Percentiles rank a stretch among this genome's conserved stretches.
phyloP scores from a whole-genome alignment of 768 basidiomycete species.

The Russula griseocarnosa region DNA sequence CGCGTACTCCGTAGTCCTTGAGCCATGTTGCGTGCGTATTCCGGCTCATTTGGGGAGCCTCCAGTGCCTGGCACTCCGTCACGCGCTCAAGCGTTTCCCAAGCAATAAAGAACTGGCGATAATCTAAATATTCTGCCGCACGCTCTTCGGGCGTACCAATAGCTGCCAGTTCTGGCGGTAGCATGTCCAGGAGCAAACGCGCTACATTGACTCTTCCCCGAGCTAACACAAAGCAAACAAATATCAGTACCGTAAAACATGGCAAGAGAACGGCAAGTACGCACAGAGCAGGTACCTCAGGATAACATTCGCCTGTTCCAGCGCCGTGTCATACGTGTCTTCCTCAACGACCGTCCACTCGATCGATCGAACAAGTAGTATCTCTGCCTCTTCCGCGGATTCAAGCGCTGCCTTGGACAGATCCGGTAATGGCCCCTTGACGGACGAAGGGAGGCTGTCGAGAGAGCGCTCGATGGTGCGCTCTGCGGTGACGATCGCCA shows the following conservation, averaged over 20 bases:
- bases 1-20: slow-evolving; percentile 55
- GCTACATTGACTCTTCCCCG: slow-evolving; percentile 73
- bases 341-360: slow-evolving; percentile 88
- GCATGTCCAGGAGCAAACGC: slow-evolving; percentile 50
- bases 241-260: neutral
- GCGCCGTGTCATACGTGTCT: slow-evolving; percentile 68
- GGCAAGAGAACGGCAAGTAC: slow-evolving; percentile 29
- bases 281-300: slow-evolving; percentile 85
- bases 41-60: slow-evolving; percentile 53
- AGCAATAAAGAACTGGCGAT: slow-evolving; percentile 71
- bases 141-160: slow-evolving; percentile 67
- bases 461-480: slow-evolving; percentile 69
- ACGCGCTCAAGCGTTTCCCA: slow-evolving; percentile 65
- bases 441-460: slow-evolving; percentile 35
- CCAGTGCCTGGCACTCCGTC: slow-evolving; percentile 55
- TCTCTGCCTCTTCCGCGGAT: slow-evolving; percentile 51
- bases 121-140: slow-evolving; percentile 73
- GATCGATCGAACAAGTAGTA: slow-evolving; percentile 73
- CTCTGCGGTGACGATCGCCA: slow-evolving; percentile 79
- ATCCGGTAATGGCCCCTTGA: slow-evolving; percentile 20
- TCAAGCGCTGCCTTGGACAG: slow-evolving; percentile 17
- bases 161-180: slow-evolving; percentile 59
- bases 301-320: slow-evolving; percentile 85
- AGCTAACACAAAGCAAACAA: slow-evolving; percentile 45
- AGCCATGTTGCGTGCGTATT: slow-evolving; percentile 61